phyloP scores from a whole-genome alignment of 345 rosid genomes.

The Viola odorata region DNA sequence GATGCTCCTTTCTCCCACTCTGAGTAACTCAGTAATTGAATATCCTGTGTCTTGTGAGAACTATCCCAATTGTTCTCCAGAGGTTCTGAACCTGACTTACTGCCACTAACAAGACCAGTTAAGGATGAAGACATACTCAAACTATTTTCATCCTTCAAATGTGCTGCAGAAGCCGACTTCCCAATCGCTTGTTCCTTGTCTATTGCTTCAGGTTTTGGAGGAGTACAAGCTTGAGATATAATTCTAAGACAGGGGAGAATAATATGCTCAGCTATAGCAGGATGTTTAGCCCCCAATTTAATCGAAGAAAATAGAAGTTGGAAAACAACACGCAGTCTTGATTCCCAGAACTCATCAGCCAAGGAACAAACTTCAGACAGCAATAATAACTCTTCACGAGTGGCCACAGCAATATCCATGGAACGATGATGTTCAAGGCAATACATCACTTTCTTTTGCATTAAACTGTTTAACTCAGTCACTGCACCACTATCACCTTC shows the following conservation, averaged over 20 bases:
- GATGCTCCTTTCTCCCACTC: slow-evolving; percentile 99
- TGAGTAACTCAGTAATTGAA: slow-evolving; percentile 80
- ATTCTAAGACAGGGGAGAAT: slow-evolving; percentile 97
- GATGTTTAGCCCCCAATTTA: slow-evolving; percentile 96
- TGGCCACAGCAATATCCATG: slow-evolving; percentile 88
- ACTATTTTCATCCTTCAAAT: slow-evolving; percentile 59
- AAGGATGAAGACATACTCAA: slow-evolving; percentile 36
- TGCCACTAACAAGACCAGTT: slow-evolving; percentile 27
- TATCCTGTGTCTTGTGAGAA: slow-evolving; percentile 64
- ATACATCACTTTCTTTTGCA: slow-evolving; percentile 92
- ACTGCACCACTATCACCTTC: slow-evolving; percentile 85
- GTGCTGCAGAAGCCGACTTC: slow-evolving; percentile 45
- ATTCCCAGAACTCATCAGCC: slow-evolving; percentile 97
- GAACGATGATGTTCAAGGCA: slow-evolving; percentile 99
- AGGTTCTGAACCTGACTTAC: slow-evolving; percentile 44
- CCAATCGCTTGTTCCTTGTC: slow-evolving; percentile 64
- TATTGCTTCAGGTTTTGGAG: slow-evolving; percentile 87
- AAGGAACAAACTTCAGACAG: slow-evolving; percentile 96
- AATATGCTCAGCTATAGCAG: slow-evolving; percentile 94
- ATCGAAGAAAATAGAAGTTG: slow-evolving; percentile 91
- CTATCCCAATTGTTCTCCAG: slow-evolving; percentile 57
- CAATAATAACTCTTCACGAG: slow-evolving; percentile 87
- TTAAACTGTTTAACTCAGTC: slow-evolving; percentile 75
- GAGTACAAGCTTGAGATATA: slow-evolving; percentile 91
- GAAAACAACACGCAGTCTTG: slow-evolving; percentile 87